Conservation (phyloP, 2,329 filamentous ascomycete species). For the Dactylonectria macrodidyma region DNA sequence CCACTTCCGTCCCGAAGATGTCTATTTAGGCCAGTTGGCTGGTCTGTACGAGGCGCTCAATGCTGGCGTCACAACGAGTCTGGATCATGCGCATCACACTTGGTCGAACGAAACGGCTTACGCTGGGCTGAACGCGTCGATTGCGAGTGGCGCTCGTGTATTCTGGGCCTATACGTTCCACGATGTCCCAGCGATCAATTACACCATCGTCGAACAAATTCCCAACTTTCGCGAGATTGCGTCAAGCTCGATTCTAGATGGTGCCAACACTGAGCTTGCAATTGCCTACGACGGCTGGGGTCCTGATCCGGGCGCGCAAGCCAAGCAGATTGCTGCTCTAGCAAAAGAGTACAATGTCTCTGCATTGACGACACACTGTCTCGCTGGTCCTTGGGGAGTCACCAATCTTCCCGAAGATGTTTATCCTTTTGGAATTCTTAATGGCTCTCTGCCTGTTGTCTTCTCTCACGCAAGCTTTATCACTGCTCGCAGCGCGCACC, state of each 20-base stretch:
- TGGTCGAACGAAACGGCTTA: constrained; percentile 57
- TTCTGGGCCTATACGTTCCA: constrained; percentile 63
- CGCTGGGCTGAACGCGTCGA: constrained; percentile 61
- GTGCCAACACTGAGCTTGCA: constrained; percentile 55
- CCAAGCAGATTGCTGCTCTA: too few relatives aligned
- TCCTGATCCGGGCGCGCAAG: too few relatives aligned
- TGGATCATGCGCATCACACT: too few relatives aligned
- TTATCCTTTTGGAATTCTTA: constrained; percentile 56
- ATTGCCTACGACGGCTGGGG: constrained; percentile 61
- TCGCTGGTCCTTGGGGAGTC: too few relatives aligned
- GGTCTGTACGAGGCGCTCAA: constrained; percentile 66
- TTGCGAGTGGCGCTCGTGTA: constrained; percentile 64
- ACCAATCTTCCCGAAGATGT: constrained; percentile 32
- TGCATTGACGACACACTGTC: too few relatives aligned
- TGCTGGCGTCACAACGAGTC: constrained; percentile 65
- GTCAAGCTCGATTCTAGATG: constrained; percentile 41
- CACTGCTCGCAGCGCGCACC: constrained; percentile 56
- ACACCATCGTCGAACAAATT: constrained; percentile 55
- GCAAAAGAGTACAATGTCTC: too few relatives aligned
- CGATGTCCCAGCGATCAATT: constrained; percentile 51
- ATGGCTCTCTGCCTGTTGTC: constrained; percentile 62
- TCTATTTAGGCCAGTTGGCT: constrained; percentile 62
- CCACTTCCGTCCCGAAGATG: constrained; percentile 58
- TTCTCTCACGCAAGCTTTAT: constrained; percentile 67
- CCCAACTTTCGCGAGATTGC: constrained; percentile 57